Evolutionary conservation across 148 eudicot genomes (phyloP).

Genomic region (Rhododendron simsii): DNA sequence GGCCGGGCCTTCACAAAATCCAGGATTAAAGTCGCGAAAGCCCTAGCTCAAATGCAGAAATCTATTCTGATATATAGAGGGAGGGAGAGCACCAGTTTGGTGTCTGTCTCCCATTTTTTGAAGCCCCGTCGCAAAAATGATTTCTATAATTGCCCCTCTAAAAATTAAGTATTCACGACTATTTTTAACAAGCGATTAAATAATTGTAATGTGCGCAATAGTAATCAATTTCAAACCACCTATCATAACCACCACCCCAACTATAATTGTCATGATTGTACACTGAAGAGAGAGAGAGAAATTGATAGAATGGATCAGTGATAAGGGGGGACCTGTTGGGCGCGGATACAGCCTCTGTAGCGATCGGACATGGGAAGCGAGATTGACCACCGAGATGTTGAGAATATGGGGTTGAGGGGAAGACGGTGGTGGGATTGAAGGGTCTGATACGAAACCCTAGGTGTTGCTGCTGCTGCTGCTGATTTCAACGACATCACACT

Average conservation of each 20-base stretch:
- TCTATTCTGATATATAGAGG: no score
- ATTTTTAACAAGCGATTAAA: no score
- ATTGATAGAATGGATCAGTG: background rate
- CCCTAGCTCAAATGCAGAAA: background rate
- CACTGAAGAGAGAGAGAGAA: background rate
- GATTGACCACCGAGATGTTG: slow-evolving; percentile 3
- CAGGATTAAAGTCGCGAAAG: background rate
- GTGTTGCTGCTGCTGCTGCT: slow-evolving; percentile 1
- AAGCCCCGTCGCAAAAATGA: no score
- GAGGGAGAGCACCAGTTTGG: no score
- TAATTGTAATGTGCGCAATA: no score
- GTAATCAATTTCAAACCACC: no score
- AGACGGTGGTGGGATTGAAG: slow-evolving; percentile 8
- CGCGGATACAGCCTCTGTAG: slow-evolving; percentile 31
- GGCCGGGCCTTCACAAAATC: background rate
- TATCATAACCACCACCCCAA: no score
- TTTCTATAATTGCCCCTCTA: no score
- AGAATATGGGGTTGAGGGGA: slow-evolving; percentile 9
- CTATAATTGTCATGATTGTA: background rate
- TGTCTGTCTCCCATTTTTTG: no score
- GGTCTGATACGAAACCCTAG: slow-evolving; percentile 24
- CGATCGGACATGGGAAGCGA: slow-evolving; percentile 20
- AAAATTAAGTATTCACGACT: no score
- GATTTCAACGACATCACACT: slow-evolving; percentile 21
- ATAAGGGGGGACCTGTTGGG: slow-evolving; percentile 44